phyloP scores from a whole-genome alignment of 441 rosid species.

The Pelargonium myrrhifolium region DNA sequence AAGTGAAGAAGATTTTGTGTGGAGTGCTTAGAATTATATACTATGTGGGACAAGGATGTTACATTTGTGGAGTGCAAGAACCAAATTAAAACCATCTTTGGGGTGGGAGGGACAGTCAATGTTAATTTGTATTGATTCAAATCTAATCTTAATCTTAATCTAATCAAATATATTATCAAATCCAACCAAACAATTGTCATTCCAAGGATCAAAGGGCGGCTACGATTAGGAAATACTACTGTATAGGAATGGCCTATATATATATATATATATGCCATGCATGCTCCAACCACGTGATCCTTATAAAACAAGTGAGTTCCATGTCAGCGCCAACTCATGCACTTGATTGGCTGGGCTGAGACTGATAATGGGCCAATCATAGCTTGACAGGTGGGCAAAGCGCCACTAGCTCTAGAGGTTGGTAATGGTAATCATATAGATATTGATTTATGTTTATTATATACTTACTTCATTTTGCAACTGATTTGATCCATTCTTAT shows the following conservation, averaged over 20 bases:
- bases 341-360: background rate
- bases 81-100: background rate
- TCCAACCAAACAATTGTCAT: background rate
- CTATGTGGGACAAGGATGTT: background rate
- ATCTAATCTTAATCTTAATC: too few relatives aligned
- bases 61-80: background rate
- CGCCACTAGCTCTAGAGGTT: too few relatives aligned
- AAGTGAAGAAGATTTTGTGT: background rate
- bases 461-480: background rate
- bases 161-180: background rate
- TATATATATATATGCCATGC: too few relatives aligned
- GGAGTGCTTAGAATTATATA: background rate
- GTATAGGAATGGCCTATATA: too few relatives aligned
- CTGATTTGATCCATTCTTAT: background rate
- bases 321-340: too few relatives aligned
- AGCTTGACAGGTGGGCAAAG: background rate
- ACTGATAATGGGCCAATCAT: background rate
- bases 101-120: background rate
- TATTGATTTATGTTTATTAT: too few relatives aligned
- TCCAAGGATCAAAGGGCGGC: constrained; percentile 1
- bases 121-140: too few relatives aligned
- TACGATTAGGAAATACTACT: too few relatives aligned
- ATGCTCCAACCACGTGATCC: background rate
- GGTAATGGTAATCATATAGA: too few relatives aligned
- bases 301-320: too few relatives aligned